These are phyloP conservation scores for Rhizopogon sp. DNA, from an alignment of 768 basidiomycete species.

Conservation along the genomic window DNA sequence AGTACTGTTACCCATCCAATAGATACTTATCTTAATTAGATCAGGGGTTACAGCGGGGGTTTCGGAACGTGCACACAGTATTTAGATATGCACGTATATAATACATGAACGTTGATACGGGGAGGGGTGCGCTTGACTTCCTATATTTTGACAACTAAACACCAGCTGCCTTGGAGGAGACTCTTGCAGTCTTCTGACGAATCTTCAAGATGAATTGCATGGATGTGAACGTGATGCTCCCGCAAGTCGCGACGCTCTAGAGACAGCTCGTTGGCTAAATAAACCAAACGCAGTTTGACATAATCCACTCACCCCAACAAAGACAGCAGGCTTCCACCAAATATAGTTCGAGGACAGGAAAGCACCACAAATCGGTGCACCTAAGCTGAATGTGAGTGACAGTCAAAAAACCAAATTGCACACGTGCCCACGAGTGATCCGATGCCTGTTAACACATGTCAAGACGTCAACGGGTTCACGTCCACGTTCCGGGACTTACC, in stretches of 20 bases:
- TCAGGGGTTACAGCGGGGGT: neutral
- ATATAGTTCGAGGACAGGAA: slow-evolving; percentile 43
- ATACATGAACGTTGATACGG: neutral
- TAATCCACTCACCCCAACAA: slow-evolving; percentile 34
- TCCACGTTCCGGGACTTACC: slow-evolving; percentile 18
- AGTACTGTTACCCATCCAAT: neutral
- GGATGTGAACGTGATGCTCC: neutral
- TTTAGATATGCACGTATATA: neutral
- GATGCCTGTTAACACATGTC: slow-evolving; percentile 8
- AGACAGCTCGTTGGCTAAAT: neutral
- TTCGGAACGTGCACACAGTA: no score
- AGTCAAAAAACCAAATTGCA: neutral
- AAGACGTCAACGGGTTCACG: neutral
- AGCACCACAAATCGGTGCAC: slow-evolving; percentile 54
- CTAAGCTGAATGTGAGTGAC: slow-evolving; percentile 27
- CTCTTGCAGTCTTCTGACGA: neutral
- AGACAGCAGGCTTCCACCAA: slow-evolving; percentile 56
- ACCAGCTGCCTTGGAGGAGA: neutral
- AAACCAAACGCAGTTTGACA: neutral
- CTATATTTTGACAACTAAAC: neutral
- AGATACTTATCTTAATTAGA: neutral
- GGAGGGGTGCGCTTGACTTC: no score
- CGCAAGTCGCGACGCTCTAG: neutral
- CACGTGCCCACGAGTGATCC: slow-evolving; percentile 19
- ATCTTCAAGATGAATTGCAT: neutral